Percentiles rank a stretch among this genome's conserved stretches.
phyloP scores from a whole-genome alignment of 306 rosid species.

The Oemleria cerasiformis region DNA sequence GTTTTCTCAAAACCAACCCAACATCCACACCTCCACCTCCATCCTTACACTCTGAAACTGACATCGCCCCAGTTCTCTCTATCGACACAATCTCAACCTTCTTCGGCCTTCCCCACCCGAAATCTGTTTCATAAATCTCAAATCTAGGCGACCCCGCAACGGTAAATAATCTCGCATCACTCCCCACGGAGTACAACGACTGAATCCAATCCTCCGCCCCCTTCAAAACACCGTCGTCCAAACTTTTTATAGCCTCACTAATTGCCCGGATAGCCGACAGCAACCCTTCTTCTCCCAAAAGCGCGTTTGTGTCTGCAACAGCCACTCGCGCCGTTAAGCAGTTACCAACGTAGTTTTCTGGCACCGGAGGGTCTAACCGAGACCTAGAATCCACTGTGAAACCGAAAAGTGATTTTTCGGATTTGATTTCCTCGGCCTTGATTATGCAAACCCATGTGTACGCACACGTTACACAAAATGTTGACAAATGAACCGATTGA shows the following conservation, averaged over 20 bases:
- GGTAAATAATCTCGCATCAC: neutral
- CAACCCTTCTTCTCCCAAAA: slow-evolving; percentile 25
- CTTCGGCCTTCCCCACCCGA: neutral
- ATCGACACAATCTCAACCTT: slow-evolving; percentile 34
- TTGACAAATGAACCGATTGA: neutral
- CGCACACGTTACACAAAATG: slow-evolving; percentile 11
- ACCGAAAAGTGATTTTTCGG: neutral
- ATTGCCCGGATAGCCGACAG: neutral
- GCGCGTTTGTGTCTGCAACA: neutral
- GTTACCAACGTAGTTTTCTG: slow-evolving; percentile 23
- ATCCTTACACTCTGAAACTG: slow-evolving; percentile 6
- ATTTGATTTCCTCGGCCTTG: slow-evolving; percentile 2
- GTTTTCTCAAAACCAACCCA: slow-evolving; percentile 19
- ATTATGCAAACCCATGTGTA: slow-evolving; percentile 12
- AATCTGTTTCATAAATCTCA: slow-evolving; percentile 34
- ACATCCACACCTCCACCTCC: slow-evolving; percentile 32
- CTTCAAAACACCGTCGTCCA: too few species aligned
- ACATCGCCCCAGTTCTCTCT: slow-evolving; percentile 13
- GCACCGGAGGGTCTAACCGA: slow-evolving; percentile 17
- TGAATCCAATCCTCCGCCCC: too few species aligned
- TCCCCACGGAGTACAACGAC: too few species aligned
- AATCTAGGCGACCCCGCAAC: slow-evolving; percentile 35
- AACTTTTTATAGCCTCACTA: too few species aligned
- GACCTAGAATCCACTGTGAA: slow-evolving; percentile 3
- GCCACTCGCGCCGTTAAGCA: neutral